Percentiles rank a stretch among this genome's conserved stretches.
phyloP scores from a whole-genome alignment of 2,329 filamentous ascomycete genomes.

The Epichloe typhina region DNA sequence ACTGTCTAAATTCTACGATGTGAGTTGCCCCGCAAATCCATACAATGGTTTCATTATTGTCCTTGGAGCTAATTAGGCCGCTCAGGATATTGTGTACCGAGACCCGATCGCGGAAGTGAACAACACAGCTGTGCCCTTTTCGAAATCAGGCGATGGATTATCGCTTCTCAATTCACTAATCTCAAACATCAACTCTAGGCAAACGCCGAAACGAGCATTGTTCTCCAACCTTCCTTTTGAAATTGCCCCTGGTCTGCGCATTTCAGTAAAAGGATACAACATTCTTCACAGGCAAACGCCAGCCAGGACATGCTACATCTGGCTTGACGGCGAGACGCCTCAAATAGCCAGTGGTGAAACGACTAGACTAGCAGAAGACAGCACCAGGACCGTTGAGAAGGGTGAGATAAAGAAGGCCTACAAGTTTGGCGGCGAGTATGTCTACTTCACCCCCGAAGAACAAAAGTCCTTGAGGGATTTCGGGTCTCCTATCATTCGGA shows the following conservation, averaged over 20 bases:
- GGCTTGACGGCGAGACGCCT: conserved; percentile 70
- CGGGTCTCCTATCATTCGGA: conserved; percentile 67
- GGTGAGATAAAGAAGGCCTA: conserved; percentile 80
- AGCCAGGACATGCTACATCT: conserved; percentile 75
- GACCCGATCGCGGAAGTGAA: conserved; percentile 57
- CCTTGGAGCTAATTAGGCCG: neutral
- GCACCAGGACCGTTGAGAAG: conserved; percentile 63
- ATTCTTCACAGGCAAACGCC: conserved; percentile 74
- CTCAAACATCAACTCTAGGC: conserved; percentile 81
- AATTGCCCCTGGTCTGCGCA: conserved; percentile 68
- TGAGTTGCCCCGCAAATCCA: conserved; percentile 24
- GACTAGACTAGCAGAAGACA: conserved; percentile 64
- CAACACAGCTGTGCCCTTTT: conserved; percentile 39
- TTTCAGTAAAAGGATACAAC: conserved; percentile 89
- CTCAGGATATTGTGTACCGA: conserved; percentile 79
- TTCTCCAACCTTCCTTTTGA: conserved; percentile 84
- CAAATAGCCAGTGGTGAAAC: conserved; percentile 69
- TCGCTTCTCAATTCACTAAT: conserved; percentile 67
- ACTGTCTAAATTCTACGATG: conserved; percentile 79
- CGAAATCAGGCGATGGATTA: conserved; percentile 61
- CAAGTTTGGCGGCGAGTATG: conserved; percentile 85
- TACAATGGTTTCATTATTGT: too few species aligned
- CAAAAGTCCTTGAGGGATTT: conserved; percentile 66
- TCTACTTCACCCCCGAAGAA: conserved; percentile 75
- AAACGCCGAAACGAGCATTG: conserved; percentile 69